Base-by-base conservation (phyloP, 257 asterid genomes). In the Galeopsis tetrahit region DNA sequence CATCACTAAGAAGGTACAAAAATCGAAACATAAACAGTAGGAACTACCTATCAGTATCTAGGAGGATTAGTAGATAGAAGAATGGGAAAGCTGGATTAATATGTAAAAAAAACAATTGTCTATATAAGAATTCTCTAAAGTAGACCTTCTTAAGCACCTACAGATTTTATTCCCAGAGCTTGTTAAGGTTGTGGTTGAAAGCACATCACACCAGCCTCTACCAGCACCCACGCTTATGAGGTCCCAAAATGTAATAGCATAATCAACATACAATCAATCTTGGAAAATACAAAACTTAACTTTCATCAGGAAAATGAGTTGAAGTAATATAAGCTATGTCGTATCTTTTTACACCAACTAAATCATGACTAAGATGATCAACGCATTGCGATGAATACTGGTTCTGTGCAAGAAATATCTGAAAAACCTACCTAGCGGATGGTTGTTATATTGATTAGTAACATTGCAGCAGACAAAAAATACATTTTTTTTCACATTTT, bases 161-260 rank as follows among this genome's bases (percentile, higher is more conserved):
- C 81, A 95, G 75, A 83, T 92, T 92, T 60, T 78, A 87, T 46
- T 95, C 99, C 99, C 99, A 95, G 36, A 92, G 91, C 85, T 92
- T 95, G 32, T 84, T 83, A 83, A 92, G 98, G 82, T 95, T 92
- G 90, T 95, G 99, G 80, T 95, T 96, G 21, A 92, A 95, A 21
- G 76, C 99, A 95, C n/a, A n/a, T n/a, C n/a, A n/a, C 99, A 95
- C 90, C 68, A 92, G 85, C 86, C 79, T 88, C 92, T 1, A 87
- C 80, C 49, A 95, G 94, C 44, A 95, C 77, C 61, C 96, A 95
- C 21, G 99, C 95, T 78, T 92, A 76, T 89, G 97, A 71, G 98
- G 99, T 80, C 87, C 96, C 90, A 95, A 79, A 65, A 95, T 87
- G 98, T 95, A 81, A 71, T 40, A 34, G 68, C 74, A 73, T 33